Evolutionary conservation across 2,329 filamentous ascomycete genomes (phyloP), one percentile per base, ranked within the genome.

Genomic region (Calonectria hawksworthii): DNA sequence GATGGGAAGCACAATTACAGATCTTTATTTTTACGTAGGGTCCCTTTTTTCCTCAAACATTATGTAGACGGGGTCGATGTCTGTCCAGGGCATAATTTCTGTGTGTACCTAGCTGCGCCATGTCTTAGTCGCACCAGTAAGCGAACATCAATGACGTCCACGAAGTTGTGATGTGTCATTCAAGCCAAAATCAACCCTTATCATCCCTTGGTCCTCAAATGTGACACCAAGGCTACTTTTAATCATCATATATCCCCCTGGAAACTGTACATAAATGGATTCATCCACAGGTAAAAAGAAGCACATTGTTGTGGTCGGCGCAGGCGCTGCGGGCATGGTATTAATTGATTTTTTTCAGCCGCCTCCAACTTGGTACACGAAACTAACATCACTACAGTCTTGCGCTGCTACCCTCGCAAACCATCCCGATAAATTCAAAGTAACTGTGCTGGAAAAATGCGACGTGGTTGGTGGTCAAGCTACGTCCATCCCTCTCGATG

Each of bases 371-470:
- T 6, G 18, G 30, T 7, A 52, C 36, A 16, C 28, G 26, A 51
- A 66, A 30, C 70, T 72, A 18, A 73, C 47, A 26, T 21, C 14
- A 9, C 50, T 56, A 10, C 68, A 89, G 92, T 91, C 91, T 70
- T 94, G 92, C 82, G 93, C 93, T 14, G 89, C 92, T 36, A 93
- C 93, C 36, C 88, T 94, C 16, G 89, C 92, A 61, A 89, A 93
- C 63, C 92, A 94, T 76, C 90, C 90, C 0, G 89, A 93, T 47
- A 90, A 89, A 76, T 94, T 93, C 84, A 89, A 92, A 54, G 88
- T 94, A 16, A 94, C 92, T 0, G 79, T 95, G 18, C 86, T 94
- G 28, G 92, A 93, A 74, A 85, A 87, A 80, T 89, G 89, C 14
- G 84, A 89, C 61, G 90, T 92, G 56, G 91, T 91, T 47, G 91